These are phyloP conservation scores for Diaporthe eres DNA, from an alignment of 2,329 filamentous ascomycete genomes.

Conservation along the genomic window DNA sequence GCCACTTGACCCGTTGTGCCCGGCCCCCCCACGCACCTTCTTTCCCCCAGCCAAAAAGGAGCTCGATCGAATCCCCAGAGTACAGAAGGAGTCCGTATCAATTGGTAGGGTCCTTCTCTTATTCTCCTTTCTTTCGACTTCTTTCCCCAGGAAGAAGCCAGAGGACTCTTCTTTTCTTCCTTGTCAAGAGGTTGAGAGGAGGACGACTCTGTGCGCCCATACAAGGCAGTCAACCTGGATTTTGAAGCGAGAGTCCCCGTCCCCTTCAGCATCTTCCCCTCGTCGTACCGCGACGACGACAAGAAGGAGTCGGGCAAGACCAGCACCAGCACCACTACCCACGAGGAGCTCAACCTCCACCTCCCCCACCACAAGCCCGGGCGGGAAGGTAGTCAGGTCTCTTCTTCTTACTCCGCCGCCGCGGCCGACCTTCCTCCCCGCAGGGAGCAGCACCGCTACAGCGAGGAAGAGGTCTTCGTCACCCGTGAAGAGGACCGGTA, in stretches of 20 bases:
- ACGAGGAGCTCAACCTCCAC: conserved; percentile 92
- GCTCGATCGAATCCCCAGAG: conserved; percentile 51
- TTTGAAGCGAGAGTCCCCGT: conserved; percentile 99
- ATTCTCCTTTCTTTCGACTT: conserved; percentile 63
- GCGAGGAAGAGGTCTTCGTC: conserved; percentile 88
- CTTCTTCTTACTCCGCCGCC: conserved; percentile 77
- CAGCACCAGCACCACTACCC: conserved; percentile 70
- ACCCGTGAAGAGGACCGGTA: conserved; percentile 83
- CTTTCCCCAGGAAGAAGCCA: conserved; percentile 61
- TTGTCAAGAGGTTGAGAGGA: conserved; percentile 65
- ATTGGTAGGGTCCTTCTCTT: conserved; percentile 54
- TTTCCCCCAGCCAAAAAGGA: conserved; percentile 42
- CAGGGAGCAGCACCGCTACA: conserved; percentile 67
- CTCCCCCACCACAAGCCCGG: conserved; percentile 84
- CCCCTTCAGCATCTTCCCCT: conserved; percentile 99
- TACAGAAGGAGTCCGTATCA: conserved; percentile 50
- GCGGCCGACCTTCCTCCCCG: conserved; percentile 75
- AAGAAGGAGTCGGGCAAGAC: conserved; percentile 67
- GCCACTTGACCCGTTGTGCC: conserved; percentile 46
- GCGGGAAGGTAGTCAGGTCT: conserved; percentile 88
- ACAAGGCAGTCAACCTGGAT: conserved; percentile 97
- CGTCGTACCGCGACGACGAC: conserved; percentile 75
- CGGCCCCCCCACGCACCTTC: conserved; percentile 29
- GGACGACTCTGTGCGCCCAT: conserved; percentile 59
- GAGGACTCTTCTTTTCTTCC: conserved; percentile 72